Base-by-base conservation (phyloP, 441 rosid genomes). In the Syzygium syzygioides region DNA sequence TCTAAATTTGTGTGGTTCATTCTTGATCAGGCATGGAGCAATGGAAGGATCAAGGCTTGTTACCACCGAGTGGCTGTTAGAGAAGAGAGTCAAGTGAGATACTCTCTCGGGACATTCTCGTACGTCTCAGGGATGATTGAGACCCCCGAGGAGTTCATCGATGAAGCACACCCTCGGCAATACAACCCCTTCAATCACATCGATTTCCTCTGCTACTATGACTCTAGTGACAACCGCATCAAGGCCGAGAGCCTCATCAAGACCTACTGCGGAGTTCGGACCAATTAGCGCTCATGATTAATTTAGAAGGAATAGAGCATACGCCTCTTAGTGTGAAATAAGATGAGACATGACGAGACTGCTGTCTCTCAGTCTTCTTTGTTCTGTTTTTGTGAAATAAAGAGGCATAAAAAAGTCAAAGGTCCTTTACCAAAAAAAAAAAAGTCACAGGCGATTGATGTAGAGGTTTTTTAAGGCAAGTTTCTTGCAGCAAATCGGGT, bases 1-100 rank as follows among this genome's bases (percentile, higher is more conserved):
- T 76, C 30, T 41, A 41, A 76, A 41, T 32, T 14, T 25, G 32
- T 28, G 25, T 48, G 19, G 76, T 62, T 4, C 17, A 19, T 55
- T 87, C 26, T 19, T 87, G 50, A 52, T 25, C 48, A 89, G 90
- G 90, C 90, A 86, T 89, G 88, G 90, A 89, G 90, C 90, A 89
- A 89, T 79, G 90, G 62, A 30, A 89, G 88, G 88, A 89, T 89
- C 50, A 76, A 89, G 34, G 90, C 88, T 13, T 89, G 90, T 50
- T 89, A 89, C 54, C 88, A 41, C 53, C 30, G 18, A 76, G 84
- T 86, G 88, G 88, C 88, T 3, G 41, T 86, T 18, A 12, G 88
- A 68, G 84, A 64, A 68, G 84, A 66, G 57, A 34, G 12, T 53
- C 86, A 48, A 64, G 56, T 50, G 56, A 86, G 88, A 52, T 53